Evolutionary conservation across 2,329 filamentous ascomycete species (phyloP), one percentile per base, ranked within the genome.

Genomic region (Dactylellina drechsleri): DNA sequence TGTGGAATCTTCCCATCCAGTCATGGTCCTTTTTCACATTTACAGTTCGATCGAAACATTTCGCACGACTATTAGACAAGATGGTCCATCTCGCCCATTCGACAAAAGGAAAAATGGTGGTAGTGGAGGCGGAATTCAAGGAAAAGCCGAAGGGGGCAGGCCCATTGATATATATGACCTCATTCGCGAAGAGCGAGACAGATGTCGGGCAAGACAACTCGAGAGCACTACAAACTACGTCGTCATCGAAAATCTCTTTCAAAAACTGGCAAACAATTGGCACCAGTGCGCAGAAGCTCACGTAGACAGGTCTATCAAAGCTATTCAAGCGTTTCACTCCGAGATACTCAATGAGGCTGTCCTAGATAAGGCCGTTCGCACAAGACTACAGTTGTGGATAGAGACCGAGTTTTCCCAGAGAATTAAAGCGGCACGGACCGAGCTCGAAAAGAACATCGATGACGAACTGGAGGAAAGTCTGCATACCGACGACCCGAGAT

Each of bases 211-310:
- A 0, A 85, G 85, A 15, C 86, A 88, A 58, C 72, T 89, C 28
- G 67, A 53, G 0, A 87, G 86, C 0, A 87, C 83, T 83, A 83
- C 31, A 77, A 79, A 57, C 66, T 66, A 10, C 61, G 67, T 10
- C 75, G 87, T n/a, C 78, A 88, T 0, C 79, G 82, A 0, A 81
- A 78, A 0, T 80, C 82, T 0, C 0, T 87, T 90, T 79, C 83
- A 83, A 26, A 83, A 84, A 40, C 87, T 90, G 66, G 84, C 87
- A 0, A 76, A 78, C 13, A 87, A 86, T 15, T 89, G 88, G 88
- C 77, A 81, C 0, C 53, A 72, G 0, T 78, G 90, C 0, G 83
- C 85, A 0, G 71, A 83, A 0, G 82, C 82, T 0, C 87, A 89
- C 72, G 81, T 87, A 2, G 84, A 20, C 0, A 18, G 12, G 4